phyloP scores from a whole-genome alignment of 345 rosid genomes.

The Dipteronia sinensis region DNA sequence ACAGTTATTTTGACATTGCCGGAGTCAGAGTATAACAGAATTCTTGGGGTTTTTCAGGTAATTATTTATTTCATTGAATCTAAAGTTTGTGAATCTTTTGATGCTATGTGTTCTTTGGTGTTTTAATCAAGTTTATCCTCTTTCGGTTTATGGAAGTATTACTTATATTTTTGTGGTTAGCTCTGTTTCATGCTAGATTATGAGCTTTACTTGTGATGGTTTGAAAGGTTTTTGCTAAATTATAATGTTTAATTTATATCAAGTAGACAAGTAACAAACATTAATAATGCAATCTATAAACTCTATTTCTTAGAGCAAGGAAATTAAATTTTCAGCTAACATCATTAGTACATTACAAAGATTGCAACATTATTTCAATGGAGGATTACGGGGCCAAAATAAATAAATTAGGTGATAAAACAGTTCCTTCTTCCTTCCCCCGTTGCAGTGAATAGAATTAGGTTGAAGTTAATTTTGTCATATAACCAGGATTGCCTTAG shows the following conservation, averaged over 20 bases:
- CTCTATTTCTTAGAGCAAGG: background rate
- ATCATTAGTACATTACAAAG: background rate
- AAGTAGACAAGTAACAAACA: background rate
- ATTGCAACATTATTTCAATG: background rate
- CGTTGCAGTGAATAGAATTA: background rate
- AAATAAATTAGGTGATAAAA: background rate
- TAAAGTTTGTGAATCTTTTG: background rate
- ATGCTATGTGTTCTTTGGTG: background rate
- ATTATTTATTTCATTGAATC: constrained; percentile 5
- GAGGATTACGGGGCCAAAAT: background rate
- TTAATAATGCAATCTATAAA: background rate
- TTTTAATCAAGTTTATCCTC: background rate
- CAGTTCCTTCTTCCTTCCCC: background rate
- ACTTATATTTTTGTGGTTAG: background rate
- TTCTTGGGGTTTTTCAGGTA: constrained; percentile 93
- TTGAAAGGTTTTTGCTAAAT: background rate
- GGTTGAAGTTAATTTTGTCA: background rate
- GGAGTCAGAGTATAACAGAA: constrained; percentile 77
- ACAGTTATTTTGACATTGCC: constrained; percentile 60
- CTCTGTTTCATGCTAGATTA: too few species aligned
- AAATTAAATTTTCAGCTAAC: background rate
- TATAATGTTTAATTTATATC: background rate
- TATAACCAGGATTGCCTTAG: background rate
- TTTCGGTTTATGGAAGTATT: constrained; percentile 1
- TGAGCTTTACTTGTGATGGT: too few species aligned